Evolutionary conservation across 495 filamentous ascomycete genomes (phyloP).

Genomic region (Penicillium roqueforti): DNA sequence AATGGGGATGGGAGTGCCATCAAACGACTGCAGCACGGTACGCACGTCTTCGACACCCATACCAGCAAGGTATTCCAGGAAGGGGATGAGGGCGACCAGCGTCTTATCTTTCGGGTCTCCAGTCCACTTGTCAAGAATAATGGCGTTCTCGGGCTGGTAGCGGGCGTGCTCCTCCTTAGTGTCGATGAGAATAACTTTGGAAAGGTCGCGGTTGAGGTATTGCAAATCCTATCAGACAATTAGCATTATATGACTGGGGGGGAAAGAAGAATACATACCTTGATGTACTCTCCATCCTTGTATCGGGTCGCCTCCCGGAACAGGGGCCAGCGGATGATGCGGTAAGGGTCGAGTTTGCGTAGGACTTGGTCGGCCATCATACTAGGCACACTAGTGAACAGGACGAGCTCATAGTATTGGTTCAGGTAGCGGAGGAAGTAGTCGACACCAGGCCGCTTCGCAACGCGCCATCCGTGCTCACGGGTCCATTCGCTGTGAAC

Average conservation of each 20-base stretch:
- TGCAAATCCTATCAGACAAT: constrained; percentile 69
- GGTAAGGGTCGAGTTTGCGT: constrained; percentile 92
- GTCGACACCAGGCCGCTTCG: constrained; percentile 92
- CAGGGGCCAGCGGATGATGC: constrained; percentile 90
- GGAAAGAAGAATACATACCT: constrained; percentile 52
- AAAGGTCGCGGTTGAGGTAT: constrained; percentile 91
- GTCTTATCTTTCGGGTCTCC: constrained; percentile 77
- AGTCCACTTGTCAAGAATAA: constrained; percentile 85
- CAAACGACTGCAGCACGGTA: constrained; percentile 78
- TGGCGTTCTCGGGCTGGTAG: constrained; percentile 88
- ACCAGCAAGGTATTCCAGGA: constrained; percentile 93
- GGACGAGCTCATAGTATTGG: constrained; percentile 95
- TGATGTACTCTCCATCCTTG: constrained; percentile 91
- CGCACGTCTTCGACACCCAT: constrained; percentile 86
- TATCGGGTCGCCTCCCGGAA: constrained; percentile 94
- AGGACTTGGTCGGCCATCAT: constrained; percentile 81
- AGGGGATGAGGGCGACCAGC: constrained; percentile 83
- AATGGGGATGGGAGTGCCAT: constrained; percentile 75
- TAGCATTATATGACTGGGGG: neutral
- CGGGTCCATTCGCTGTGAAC: constrained; percentile 91
- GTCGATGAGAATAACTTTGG: constrained; percentile 90
- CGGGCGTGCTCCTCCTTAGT: constrained; percentile 75
- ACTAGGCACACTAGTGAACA: constrained; percentile 84
- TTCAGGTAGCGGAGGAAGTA: constrained; percentile 95
- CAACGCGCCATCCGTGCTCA: constrained; percentile 91